Percentiles rank a stretch among this genome's conserved stretches.
Conservation (phyloP, 169 alveolate genomes). For the Eimeria zaria region DNA sequence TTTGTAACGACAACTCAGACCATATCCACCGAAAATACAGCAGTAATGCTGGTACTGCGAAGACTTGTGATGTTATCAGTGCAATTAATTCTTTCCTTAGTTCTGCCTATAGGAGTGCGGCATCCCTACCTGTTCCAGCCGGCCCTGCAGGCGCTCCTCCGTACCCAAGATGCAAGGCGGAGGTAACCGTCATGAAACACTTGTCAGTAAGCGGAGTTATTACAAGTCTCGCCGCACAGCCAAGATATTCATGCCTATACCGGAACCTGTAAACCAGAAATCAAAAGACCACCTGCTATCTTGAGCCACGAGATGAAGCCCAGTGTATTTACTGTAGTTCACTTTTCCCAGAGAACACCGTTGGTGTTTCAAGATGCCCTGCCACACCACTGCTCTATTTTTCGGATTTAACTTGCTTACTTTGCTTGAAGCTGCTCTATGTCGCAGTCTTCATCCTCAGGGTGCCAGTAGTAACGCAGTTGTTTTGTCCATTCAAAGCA, state of each 20-base stretch:
- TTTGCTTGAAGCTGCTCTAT: conserved; percentile 71
- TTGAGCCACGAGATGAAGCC: not conserved
- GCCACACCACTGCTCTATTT: not conserved
- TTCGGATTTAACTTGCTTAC: not conserved
- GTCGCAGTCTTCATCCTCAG: conserved; percentile 75
- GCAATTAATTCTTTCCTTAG: not conserved
- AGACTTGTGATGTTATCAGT: not conserved
- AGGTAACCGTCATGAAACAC: conserved; percentile 97
- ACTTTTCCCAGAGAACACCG: not conserved
- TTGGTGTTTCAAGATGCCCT: not conserved
- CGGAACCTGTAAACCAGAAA: conserved; percentile 91
- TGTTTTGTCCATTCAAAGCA: conserved; percentile 98
- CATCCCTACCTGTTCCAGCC: conserved; percentile 93
- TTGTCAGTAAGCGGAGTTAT: conserved; percentile 98
- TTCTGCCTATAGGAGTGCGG: not conserved
- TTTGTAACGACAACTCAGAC: not conserved
- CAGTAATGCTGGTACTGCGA: not conserved
- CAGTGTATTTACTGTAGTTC: not conserved
- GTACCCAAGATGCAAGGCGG: conserved; percentile 94
- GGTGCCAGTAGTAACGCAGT: conserved; percentile 96
- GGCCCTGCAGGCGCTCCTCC: conserved; percentile 98
- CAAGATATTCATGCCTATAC: conserved; percentile 97
- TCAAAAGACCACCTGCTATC: conserved; percentile 87
- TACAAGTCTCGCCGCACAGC: conserved; percentile 96
- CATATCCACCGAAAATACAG: not conserved